Conservation (phyloP, 2,329 filamentous ascomycete species). For the Cytospora leucostoma region DNA sequence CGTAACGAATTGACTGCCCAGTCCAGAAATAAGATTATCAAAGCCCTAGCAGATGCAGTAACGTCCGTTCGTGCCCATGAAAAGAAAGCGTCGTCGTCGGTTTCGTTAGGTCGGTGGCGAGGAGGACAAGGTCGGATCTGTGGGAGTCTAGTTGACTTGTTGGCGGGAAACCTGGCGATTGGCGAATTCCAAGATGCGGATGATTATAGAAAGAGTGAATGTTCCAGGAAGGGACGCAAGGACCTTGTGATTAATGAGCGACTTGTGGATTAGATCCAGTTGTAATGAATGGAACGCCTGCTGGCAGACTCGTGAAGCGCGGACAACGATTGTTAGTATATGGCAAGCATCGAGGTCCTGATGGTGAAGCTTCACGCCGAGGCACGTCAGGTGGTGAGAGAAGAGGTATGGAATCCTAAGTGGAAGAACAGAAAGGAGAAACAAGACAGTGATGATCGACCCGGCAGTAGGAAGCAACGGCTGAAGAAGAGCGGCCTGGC, state of each 20-base stretch:
- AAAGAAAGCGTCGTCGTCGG: conserved; percentile 20
- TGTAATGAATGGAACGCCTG: conserved; percentile 60
- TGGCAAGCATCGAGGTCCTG: conserved; percentile 25
- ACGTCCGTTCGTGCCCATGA: conserved; percentile 19
- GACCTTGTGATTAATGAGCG: conserved; percentile 35
- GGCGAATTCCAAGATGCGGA: conserved; percentile 13
- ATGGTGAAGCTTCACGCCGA: conserved; percentile 28
- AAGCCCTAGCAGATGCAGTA: conserved; percentile 14
- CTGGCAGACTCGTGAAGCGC: conserved; percentile 49
- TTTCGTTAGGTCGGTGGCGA: conserved; percentile 21
- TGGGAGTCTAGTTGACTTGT: neutral
- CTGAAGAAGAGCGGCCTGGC: conserved; percentile 24
- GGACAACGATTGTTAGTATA: conserved; percentile 20
- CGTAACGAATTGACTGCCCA: neutral
- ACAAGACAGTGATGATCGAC: conserved; percentile 26
- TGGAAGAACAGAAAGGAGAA: conserved; percentile 24
- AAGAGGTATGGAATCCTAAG: conserved; percentile 25
- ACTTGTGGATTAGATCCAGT: conserved; percentile 33
- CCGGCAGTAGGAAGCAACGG: conserved; percentile 21
- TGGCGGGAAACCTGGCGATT: conserved; percentile 13
- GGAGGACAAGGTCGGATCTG: neutral
- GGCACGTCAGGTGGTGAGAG: conserved; percentile 25
- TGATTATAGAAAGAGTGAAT: conserved; percentile 26
- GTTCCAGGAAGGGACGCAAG: conserved; percentile 22
- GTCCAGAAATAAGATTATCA: conserved; percentile 14